Conservation (phyloP, 345 rosid species). For the Gossypium stocksii region DNA sequence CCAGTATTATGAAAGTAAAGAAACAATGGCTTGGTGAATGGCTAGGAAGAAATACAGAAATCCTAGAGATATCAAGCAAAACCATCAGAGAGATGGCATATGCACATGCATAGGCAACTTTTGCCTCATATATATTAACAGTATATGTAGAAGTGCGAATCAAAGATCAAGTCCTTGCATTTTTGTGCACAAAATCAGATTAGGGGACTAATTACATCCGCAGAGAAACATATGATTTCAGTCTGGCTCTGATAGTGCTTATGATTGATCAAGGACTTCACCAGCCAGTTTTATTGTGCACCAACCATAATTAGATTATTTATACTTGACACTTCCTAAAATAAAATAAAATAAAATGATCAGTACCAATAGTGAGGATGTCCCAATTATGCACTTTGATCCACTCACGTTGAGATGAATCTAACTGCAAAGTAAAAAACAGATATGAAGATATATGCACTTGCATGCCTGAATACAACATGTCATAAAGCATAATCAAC, state of each 20-base stretch:
- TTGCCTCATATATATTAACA: background rate
- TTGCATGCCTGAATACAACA: background rate
- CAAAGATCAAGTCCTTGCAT: background rate
- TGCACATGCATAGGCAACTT: background rate
- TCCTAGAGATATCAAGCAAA: slow-evolving; percentile 4
- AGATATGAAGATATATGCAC: background rate
- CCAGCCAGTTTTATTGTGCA: background rate
- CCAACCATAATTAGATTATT: background rate
- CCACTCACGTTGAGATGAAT: slow-evolving; percentile 50
- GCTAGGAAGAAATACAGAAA: background rate
- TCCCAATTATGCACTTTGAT: slow-evolving; percentile 71
- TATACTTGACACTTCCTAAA: background rate
- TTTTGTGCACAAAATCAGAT: background rate
- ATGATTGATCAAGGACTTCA: background rate
- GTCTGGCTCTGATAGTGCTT: background rate
- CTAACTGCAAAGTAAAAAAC: slow-evolving; percentile 45
- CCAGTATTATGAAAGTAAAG: slow-evolving; percentile 5
- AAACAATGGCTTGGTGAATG: background rate
- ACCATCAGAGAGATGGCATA: background rate
- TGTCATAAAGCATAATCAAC: background rate
- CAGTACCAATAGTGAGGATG: slow-evolving; percentile 42
- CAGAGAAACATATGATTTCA: background rate
- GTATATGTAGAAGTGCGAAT: background rate
- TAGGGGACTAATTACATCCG: background rate
- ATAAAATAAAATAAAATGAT: background rate